Evolutionary conservation across 495 filamentous ascomycete species (phyloP), one percentile per base, ranked within the genome.

Genomic region (Talaromyces stipitatus): DNA sequence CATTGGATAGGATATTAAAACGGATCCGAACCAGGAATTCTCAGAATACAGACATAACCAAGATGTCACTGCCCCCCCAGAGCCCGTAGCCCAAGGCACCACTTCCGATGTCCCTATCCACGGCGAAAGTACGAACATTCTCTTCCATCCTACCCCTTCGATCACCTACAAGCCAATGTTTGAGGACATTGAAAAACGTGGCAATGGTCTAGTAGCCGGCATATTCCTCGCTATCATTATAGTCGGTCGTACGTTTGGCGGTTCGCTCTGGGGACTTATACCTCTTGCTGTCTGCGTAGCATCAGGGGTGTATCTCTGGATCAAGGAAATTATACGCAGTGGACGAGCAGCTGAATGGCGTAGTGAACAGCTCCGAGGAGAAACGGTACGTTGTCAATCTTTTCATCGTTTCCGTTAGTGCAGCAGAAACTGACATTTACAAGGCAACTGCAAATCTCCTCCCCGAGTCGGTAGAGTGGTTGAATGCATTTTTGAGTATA

Each of bases 71-170:
- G 88, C 92, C 2, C 92, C 92, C 5, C 92, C 91, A 1, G 92
- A 95, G 61, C 92, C 92, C 5, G 71, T 96, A 23, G 85, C 82
- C 9, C 74, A 84, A 55, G 86, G 89, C 11, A 81, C 85, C 28
- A 96, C 92, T 2, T 89, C 88, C 8, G 92, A 97, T 69, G 90
- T 97, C 6, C 92, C 92, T 14, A 95, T 97, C 62, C 91, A 89
- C 67, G 91, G 91, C 55, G 92, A 96, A 64, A 95, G 90, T 78
- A 97, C 92, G 1, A 96, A 96, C 61, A 84, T 97, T 29, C 83
- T 97, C 26, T 97, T 97, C 71, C 91, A 97, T 65, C 92, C 94
- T 0, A 97, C 92, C 0, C 92, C 92, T 0, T 85, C 87, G 1
- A 77, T 96, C 54, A 86, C 84, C 63, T 95, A 89, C 57, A 85